Evolutionary conservation across 2,329 filamentous ascomycete genomes (phyloP).

Genomic region (Septoria petroselini): DNA sequence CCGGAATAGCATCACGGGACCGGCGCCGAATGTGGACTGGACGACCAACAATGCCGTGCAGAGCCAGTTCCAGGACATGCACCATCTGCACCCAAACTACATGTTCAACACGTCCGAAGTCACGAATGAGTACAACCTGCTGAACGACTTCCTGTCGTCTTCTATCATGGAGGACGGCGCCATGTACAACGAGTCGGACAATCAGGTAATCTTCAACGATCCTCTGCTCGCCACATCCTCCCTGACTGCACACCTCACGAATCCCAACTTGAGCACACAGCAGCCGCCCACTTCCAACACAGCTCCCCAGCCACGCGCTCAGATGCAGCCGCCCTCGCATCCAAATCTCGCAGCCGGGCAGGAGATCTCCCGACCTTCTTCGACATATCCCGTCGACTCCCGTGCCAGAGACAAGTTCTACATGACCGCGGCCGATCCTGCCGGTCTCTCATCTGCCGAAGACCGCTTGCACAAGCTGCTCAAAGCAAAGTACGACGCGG

Average conservation of each 20-base stretch:
- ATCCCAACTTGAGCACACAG: conserved; percentile 41
- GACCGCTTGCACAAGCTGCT: conserved; percentile 93
- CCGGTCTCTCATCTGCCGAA: conserved; percentile 79
- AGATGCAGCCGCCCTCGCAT: conserved; percentile 10
- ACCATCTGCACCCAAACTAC: conserved; percentile 87
- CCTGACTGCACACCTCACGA: conserved; percentile 44
- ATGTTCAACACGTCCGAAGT: conserved; percentile 94
- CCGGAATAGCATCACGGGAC: conserved; percentile 41
- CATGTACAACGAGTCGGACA: conserved; percentile 44
- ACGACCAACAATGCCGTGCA: conserved; percentile 71
- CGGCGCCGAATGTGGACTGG: conserved; percentile 57
- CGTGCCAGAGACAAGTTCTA: conserved; percentile 83
- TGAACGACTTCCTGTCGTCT: conserved; percentile 94
- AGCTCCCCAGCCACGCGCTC: background rate
- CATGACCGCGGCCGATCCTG: conserved; percentile 92
- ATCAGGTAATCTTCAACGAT: conserved; percentile 58
- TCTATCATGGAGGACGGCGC: conserved; percentile 73
- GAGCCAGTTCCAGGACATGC: conserved; percentile 90
- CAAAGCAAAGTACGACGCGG: conserved; percentile 93
- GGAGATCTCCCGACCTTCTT: conserved; percentile 59
- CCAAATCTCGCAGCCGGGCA: conserved; percentile 46
- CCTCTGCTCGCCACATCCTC: conserved; percentile 49
- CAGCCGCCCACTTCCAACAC: conserved; percentile 7
- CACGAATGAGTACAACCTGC: conserved; percentile 91
- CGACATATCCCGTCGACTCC: conserved; percentile 60